Conservation (phyloP, 805 yeast species). For the Metschnikowia continentalis region DNA sequence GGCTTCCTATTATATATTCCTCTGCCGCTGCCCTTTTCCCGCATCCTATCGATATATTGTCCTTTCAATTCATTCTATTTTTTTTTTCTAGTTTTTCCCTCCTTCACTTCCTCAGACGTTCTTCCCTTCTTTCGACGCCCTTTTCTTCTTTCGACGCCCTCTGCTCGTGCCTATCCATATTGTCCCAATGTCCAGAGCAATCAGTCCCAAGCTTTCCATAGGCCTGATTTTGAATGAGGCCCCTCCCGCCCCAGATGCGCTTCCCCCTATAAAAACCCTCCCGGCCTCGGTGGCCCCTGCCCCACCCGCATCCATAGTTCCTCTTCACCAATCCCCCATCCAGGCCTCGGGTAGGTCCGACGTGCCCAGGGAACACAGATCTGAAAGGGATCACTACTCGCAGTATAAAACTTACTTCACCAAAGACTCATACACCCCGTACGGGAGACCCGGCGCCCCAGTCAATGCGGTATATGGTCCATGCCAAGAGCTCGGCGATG, state of each 20-base stretch:
- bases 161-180: too few species aligned
- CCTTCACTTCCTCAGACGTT: background rate
- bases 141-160: background rate
- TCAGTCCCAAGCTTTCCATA: constrained; percentile 9
- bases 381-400: background rate
- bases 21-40: background rate
- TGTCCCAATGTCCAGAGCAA: constrained; percentile 1
- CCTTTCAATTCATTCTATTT: background rate
- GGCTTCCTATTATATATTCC: background rate
- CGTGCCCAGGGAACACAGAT: background rate
- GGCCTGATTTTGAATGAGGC: constrained; percentile 11
- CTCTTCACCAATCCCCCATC: background rate
- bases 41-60: too few species aligned
- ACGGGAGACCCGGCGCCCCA: background rate
- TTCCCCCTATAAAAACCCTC: background rate
- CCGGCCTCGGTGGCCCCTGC: background rate
- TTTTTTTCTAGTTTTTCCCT: too few species aligned
- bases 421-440: background rate
- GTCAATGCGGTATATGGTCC: background rate
- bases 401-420: background rate
- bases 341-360: background rate
- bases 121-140: background rate
- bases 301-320: background rate
- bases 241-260: background rate
- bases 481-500: background rate